Base-by-base conservation (phyloP, 2,329 filamentous ascomycete genomes). In the Stemphylium beticola region DNA sequence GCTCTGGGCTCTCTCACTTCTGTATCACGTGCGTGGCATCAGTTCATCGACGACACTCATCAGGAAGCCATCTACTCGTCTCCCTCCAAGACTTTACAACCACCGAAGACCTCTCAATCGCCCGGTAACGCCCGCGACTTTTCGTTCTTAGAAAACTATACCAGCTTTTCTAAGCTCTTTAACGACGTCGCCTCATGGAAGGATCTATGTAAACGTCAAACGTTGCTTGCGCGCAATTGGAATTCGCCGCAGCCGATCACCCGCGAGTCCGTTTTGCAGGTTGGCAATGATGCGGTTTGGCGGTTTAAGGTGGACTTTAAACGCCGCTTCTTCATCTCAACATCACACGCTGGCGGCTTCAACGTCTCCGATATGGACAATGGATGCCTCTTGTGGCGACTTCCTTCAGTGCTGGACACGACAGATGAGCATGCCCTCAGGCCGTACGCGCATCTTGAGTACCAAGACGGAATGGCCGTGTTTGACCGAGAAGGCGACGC, bases 141-240 rank as follows among this genome's bases (percentile, higher is more conserved):
- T 29, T 34, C 46, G 17, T 55, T 55, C 18, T 20, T 45, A 20
- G 34, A 40, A 10, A 36, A 45, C 18, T 31, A 18, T 11, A 51
- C 52, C 22, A 55, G 52, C 41, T 55, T 55, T 24, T 55, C 52
- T 31, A 51, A 45, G 22, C 36, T 45, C 34, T 55, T 51, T n/a
- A 29, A 39, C 17, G 31, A 17, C 32, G 15, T 55, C n/a, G 29
- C 52, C 22, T 51, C 52, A 20, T 55, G 52, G 52, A 55, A 55
- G 26, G 46, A 55, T 1, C 24, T 55, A 1, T 55, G 52, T 31
- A 44, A 37, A 22, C 52, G 34, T 2, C 47, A 55, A 24, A 51
- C 40, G 4, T 24, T 55, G 22, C 47, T 55, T 5, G 36, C 24
- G 34, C 47, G 36, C 9, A 51, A 50, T 4, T 55, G 47, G 52